These are phyloP conservation scores for Lagenaria siceraria DNA, from an alignment of 306 rosid genomes.

Conservation along the genomic window DNA sequence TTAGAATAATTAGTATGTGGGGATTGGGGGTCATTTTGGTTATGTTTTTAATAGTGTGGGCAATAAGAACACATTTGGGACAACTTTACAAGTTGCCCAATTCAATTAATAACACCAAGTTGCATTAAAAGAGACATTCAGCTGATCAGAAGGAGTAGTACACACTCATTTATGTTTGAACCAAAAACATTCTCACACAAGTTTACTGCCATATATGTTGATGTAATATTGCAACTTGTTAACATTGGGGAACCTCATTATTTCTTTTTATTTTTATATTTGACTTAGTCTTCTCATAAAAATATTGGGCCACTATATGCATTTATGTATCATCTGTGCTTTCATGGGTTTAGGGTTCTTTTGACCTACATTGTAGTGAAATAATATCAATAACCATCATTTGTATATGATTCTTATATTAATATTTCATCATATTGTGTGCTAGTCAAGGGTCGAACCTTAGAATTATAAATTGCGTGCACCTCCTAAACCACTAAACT, in stretches of 20 bases:
- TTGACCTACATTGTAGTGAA: background rate
- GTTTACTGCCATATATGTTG: background rate
- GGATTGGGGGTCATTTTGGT: background rate
- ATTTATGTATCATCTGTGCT: background rate
- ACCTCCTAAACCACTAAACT: too few species aligned
- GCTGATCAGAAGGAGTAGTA: background rate
- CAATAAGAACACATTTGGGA: background rate
- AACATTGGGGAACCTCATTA: background rate
- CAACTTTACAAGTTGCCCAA: slow-evolving; percentile 2
- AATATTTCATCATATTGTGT: too few species aligned
- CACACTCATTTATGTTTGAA: slow-evolving; percentile 4
- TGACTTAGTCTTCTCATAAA: background rate
- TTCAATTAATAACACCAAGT: slow-evolving; percentile 4
- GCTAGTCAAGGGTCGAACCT: too few species aligned
- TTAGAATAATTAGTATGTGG: background rate
- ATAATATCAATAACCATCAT: background rate
- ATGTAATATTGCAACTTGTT: background rate
- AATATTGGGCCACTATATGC: background rate
- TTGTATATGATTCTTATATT: background rate
- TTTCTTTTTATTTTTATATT: background rate
- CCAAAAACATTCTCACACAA: background rate
- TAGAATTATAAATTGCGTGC: too few species aligned
- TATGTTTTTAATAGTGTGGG: background rate
- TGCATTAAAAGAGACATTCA: slow-evolving; percentile 9
- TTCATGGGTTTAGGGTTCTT: background rate